Percentiles rank a stretch among this genome's conserved stretches.
These are phyloP conservation scores for Chaetoceros tenuissimus DNA, from an alignment of 108 stramenopile genomes.

Conservation along the genomic window DNA sequence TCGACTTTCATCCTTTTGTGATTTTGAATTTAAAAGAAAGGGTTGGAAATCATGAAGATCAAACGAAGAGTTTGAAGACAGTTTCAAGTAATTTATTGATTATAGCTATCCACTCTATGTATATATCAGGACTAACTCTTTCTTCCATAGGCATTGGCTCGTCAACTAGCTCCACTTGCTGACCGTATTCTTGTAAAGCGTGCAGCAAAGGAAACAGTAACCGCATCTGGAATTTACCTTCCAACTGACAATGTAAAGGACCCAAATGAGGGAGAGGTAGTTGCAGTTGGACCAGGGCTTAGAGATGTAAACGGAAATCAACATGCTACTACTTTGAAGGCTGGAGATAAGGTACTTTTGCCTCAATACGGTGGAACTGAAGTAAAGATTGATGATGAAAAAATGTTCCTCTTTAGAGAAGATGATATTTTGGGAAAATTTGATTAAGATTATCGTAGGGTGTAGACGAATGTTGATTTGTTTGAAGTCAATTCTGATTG, in stretches of 20 bases:
- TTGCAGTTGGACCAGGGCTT: conserved; percentile 95
- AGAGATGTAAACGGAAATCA: conserved; percentile 66
- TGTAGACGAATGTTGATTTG: neutral
- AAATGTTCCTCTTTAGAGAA: conserved; percentile 87
- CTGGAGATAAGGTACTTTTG: conserved; percentile 87
- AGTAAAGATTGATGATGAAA: conserved; percentile 83
- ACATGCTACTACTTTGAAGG: conserved; percentile 51
- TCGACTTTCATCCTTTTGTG: too few relatives aligned
- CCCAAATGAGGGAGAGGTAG: conserved; percentile 89
- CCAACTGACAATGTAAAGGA: conserved; percentile 89
- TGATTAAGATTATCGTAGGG: conserved; percentile 28
- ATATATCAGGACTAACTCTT: too few relatives aligned
- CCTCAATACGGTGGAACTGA: conserved; percentile 96
- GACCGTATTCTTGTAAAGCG: conserved; percentile 93
- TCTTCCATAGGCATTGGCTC: conserved; percentile 55
- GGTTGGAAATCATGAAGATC: too few relatives aligned
- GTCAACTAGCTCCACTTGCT: conserved; percentile 83
- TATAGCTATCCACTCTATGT: too few relatives aligned
- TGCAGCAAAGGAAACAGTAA: conserved; percentile 81
- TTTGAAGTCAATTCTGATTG: neutral
- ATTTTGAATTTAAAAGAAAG: too few relatives aligned
- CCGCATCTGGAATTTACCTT: conserved; percentile 89
- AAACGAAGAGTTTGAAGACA: too few relatives aligned
- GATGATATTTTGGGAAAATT: conserved; percentile 97
- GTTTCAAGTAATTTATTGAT: too few relatives aligned